Evolutionary conservation across 441 rosid species (phyloP).

Genomic region (Geranium incanum): DNA sequence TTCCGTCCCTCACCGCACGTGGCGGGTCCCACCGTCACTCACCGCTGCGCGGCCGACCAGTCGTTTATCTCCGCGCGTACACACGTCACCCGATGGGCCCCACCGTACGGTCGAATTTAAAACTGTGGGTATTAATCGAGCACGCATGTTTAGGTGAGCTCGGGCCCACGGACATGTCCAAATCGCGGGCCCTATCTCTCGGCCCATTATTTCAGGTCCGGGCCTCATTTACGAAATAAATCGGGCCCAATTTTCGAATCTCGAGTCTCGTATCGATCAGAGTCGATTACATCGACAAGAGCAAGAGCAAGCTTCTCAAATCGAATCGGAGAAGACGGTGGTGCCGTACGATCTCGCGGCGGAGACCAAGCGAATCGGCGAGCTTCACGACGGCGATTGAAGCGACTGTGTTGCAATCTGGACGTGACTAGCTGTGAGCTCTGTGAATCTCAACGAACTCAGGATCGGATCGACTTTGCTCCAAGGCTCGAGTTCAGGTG

Average conservation of each 20-base stretch:
- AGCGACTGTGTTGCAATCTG: constrained; percentile 79
- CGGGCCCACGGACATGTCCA: neutral
- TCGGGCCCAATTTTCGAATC: constrained; percentile 19
- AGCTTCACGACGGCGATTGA: constrained; percentile 79
- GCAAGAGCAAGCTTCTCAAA: constrained; percentile 29
- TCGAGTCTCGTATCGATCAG: constrained; percentile 35
- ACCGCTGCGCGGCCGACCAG: neutral
- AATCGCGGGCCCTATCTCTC: neutral
- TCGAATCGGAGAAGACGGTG: constrained; percentile 32
- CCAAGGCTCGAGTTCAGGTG: constrained; percentile 12
- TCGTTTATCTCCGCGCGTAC: neutral
- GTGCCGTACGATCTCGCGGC: constrained; percentile 74
- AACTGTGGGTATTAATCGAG: neutral
- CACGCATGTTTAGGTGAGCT: neutral
- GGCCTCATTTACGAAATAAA: constrained; percentile 36
- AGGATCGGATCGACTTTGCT: constrained; percentile 42
- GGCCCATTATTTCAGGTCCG: neutral
- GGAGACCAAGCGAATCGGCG: constrained; percentile 83
- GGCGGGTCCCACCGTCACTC: neutral
- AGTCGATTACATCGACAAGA: constrained; percentile 71
- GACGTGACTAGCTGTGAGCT: constrained; percentile 58
- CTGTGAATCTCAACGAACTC: constrained; percentile 37
- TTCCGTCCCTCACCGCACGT: neutral
- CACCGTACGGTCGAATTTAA: neutral
- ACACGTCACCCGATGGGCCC: neutral